Evolutionary conservation across 139 green algal species (phyloP), one percentile per base, ranked within the genome.

Genomic region (Pseudopediastrum boryanum): DNA sequence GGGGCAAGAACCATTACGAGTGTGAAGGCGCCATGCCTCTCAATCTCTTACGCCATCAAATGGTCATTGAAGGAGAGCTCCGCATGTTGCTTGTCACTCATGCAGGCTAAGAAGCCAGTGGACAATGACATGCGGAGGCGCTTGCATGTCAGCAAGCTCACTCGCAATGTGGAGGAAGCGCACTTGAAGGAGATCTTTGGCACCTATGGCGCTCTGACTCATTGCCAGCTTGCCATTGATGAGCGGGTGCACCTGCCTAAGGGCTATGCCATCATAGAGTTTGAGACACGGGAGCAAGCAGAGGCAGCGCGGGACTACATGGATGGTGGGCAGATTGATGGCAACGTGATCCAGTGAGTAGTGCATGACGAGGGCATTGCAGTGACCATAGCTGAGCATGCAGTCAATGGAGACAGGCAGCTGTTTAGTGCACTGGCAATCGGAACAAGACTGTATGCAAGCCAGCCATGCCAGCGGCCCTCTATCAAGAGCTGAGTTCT

Each of bases 231-330:
- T 50, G 85, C 89, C 0, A 86, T 93, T 2, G 89, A 93, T 65
- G 81, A 78, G 27, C 62, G 46, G 0, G 93, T 96, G 38, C 90
- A 93, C 73, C 81, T 97, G 66, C 88, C 93, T 9, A 85, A 88
- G 41, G 93, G 93, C 27, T 97, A 93, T 86, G 93, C 89, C 0
- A 89, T 93, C 62, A 87, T 97, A n/a, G 92, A 94, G 78, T 97
- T 82, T 70, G 83, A 87, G 39, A 81, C 62, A 9, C 43, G 77
- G 1, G 85, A 84, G 31, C 87, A 90, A 41, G 93, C 93, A 25
- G 87, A 94, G 69, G 90, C 88, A 65, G 93, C 93, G 0, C 66
- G 85, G n/a, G 81, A 92, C n/a, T 85, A 92, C 84, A 96, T 97
- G 93, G 84, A 97, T 61, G 92, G 89, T 4, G 93, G 87, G 2